Base-by-base conservation (phyloP, 176 grass and related monocot genomes). In the Ananas comosus region DNA sequence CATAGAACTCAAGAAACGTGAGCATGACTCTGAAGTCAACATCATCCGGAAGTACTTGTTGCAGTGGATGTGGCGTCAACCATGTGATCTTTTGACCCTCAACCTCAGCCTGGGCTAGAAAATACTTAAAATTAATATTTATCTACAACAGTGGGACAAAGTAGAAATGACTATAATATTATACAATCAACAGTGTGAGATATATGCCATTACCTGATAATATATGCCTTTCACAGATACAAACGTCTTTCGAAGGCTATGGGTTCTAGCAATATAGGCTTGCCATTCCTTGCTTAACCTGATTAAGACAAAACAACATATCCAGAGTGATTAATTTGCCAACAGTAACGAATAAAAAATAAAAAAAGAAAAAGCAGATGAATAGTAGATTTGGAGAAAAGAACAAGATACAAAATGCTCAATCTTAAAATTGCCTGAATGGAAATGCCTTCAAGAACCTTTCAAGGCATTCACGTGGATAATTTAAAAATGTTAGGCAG, bases 221-320 rank as follows among this genome's bases (percentile, higher is more conserved):
- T 93, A 99, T 85, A 99, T 90, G 69, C 94, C 89, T 79, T 99
- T 99, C 49, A 99, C 89, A 70, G 94, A 93, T 81, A 99, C 93
- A 75, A 99, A 99, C 59, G 87, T 86, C 84, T 93, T 99, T 14
- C 87, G 72, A 50, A 93, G 79, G 63, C 84, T 85, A 84, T 99
- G 80, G 28, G 94, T 99, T 27, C 87, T 79, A 65, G 87, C 90
- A 74, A 99, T 86, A 75, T 86, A 99, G 13, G 94, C 89, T 90
- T 99, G 94, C 94, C 94, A 99, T 75, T 99, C 94, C 79, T 99
- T 89, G 78, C 94, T 93, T 79, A 99, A 93, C 82, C 94, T 99
- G 77, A 23, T 76, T 74, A 72, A 56, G 53, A 4, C 53, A 12
- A 56, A 59, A 59, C n/a, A 59, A 59, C n/a, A 19, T 21, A 14